Evolutionary conservation across 495 filamentous ascomycete species (phyloP).

Genomic region (Apiosordaria backusii): DNA sequence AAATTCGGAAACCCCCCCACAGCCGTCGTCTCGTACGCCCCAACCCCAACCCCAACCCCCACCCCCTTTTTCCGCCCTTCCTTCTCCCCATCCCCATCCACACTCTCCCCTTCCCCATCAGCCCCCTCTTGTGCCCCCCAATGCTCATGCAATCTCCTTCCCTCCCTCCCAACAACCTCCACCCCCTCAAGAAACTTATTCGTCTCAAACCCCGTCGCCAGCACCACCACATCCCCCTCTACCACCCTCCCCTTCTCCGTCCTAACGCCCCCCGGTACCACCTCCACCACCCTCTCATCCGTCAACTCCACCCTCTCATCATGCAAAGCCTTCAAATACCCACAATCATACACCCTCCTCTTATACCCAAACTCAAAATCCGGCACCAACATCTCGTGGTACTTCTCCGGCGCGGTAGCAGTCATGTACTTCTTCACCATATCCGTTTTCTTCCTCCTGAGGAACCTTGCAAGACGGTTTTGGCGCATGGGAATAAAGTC

Average conservation of each 20-base stretch:
- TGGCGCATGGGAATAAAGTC: neutral
- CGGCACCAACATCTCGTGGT: constrained; percentile 41
- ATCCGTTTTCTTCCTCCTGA: neutral
- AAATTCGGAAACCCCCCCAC: constrained; percentile 45
- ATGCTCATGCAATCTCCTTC: constrained; percentile 34
- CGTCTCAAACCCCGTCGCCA: constrained; percentile 43
- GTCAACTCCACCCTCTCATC: constrained; percentile 33
- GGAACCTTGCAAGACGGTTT: neutral
- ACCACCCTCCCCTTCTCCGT: constrained; percentile 24
- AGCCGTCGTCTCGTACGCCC: constrained; percentile 37
- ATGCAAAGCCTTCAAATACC: constrained; percentile 31
- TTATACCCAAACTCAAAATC: constrained; percentile 45
- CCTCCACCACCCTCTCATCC: constrained; percentile 32
- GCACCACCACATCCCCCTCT: constrained; percentile 41
- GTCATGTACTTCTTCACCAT: constrained; percentile 35
- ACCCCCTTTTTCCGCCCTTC: constrained; percentile 3
- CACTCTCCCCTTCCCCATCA: constrained; percentile 20
- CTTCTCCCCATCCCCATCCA: neutral
- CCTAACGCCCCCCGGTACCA: constrained; percentile 35
- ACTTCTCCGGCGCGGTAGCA: constrained; percentile 37
- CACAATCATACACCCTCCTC: constrained; percentile 42
- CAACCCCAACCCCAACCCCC: constrained; percentile 29
- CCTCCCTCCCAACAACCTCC: constrained; percentile 34
- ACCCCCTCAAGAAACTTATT: constrained; percentile 33
- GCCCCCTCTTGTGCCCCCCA: constrained; percentile 36